A percentile compares a stretch with the other conserved stretches of the same genome.
These are phyloP conservation scores for Didymella lethalis DNA, from an alignment of 2,329 filamentous ascomycete genomes.

Conservation along the genomic window DNA sequence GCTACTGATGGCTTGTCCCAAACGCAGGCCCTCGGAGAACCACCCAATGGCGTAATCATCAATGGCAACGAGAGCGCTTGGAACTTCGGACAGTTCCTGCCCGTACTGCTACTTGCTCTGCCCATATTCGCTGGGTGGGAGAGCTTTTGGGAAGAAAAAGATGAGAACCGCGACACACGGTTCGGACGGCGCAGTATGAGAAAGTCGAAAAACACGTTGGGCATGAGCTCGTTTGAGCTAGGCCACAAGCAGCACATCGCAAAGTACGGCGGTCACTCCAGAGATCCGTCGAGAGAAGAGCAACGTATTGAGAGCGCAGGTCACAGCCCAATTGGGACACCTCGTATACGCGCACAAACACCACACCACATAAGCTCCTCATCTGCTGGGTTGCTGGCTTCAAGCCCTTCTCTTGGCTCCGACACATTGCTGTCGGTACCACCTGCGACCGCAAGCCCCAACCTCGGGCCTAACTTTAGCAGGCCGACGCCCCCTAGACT, in stretches of 20 bases:
- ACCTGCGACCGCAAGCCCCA: conserved; percentile 13
- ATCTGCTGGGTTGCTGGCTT: conserved; percentile 1
- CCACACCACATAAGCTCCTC: conserved; percentile 8
- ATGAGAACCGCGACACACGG: conserved; percentile 32
- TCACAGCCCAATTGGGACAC: conserved; percentile 7
- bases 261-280: conserved; percentile 10
- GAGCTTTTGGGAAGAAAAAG: conserved; percentile 40
- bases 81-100: conserved; percentile 45
- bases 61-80: conserved; percentile 37
- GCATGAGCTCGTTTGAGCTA: conserved; percentile 11
- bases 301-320: conserved; percentile 24
- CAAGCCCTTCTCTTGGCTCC: not conserved
- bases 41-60: conserved; percentile 28
- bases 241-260: not conserved
- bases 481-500: conserved; percentile 14
- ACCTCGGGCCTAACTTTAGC: conserved; percentile 14
- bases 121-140: conserved; percentile 46
- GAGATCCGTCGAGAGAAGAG: conserved; percentile 28
- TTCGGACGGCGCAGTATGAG: conserved; percentile 22
- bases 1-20: conserved; percentile 29
- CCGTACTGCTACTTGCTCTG: conserved; percentile 40
- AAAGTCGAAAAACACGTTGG: conserved; percentile 19
- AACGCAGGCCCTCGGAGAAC: conserved; percentile 39
- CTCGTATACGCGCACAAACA: not conserved
- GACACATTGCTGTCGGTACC: conserved; percentile 17